Percentiles rank a stretch among this genome's conserved stretches.
phyloP scores from a whole-genome alignment of 2,329 filamentous ascomycete species.

The Hyphodiscus sp. region DNA sequence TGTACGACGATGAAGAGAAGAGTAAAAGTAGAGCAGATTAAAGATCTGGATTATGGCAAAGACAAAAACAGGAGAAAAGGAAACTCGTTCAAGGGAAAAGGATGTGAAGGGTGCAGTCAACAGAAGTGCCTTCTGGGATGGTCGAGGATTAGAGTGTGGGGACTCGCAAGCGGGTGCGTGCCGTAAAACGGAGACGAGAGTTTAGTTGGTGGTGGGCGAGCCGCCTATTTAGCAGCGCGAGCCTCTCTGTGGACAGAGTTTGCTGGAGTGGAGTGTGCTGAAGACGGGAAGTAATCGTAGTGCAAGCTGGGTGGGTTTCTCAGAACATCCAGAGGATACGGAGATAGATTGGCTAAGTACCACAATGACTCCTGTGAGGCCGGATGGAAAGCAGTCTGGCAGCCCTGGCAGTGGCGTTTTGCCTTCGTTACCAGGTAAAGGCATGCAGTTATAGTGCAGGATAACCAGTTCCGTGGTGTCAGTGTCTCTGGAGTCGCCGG shows the following conservation, averaged over 20 bases:
- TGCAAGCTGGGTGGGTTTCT: neutral
- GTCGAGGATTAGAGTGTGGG: slow-evolving; percentile 21
- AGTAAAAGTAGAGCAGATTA: slow-evolving; percentile 8
- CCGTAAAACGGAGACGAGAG: slow-evolving; percentile 16
- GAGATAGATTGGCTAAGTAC: slow-evolving; percentile 7
- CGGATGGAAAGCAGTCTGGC: neutral
- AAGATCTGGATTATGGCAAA: neutral
- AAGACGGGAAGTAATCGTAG: slow-evolving; percentile 3
- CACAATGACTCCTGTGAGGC: slow-evolving; percentile 12
- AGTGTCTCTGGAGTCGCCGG: slow-evolving; percentile 22
- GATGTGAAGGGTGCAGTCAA: slow-evolving; percentile 17
- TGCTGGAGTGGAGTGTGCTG: slow-evolving; percentile 11
- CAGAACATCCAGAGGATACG: neutral
- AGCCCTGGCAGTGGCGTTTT: slow-evolving; percentile 15
- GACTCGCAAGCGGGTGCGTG: slow-evolving; percentile 20
- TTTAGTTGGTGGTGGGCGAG: slow-evolving; percentile 15
- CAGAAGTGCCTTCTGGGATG: slow-evolving; percentile 8
- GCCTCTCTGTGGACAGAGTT: slow-evolving; percentile 7
- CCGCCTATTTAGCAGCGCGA: slow-evolving; percentile 20
- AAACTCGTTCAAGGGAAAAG: slow-evolving; percentile 5
- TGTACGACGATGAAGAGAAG: slow-evolving; percentile 16
- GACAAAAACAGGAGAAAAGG: slow-evolving; percentile 14
- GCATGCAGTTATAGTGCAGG: neutral
- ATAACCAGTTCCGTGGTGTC: neutral
- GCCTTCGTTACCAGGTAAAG: neutral